phyloP scores from a whole-genome alignment of 352 stramenopile genomes.

The Plasmopara muralis region DNA sequence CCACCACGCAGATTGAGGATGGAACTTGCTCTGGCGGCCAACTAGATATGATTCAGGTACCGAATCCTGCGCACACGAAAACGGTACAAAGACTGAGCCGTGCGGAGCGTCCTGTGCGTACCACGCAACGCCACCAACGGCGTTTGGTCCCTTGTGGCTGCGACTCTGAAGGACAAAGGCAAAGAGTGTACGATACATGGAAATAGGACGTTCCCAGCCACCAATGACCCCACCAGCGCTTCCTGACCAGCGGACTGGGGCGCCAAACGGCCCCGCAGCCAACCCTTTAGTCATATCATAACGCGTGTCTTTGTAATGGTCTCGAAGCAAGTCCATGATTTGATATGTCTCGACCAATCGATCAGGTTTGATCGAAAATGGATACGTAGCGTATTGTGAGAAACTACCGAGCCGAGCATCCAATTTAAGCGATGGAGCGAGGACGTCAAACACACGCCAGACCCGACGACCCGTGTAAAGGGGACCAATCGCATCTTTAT shows the following conservation, averaged over 20 bases:
- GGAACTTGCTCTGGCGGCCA: conserved; percentile 64
- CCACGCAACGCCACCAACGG: conserved; percentile 51
- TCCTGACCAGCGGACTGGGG: conserved; percentile 77
- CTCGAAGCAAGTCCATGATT: conserved; percentile 79
- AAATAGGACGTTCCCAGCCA: conserved; percentile 87
- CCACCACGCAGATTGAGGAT: conserved; percentile 67
- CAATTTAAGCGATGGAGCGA: conserved; percentile 72
- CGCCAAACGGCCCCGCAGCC: conserved; percentile 86
- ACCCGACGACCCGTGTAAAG: conserved; percentile 79
- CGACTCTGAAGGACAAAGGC: conserved; percentile 71
- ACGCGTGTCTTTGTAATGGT: conserved; percentile 88
- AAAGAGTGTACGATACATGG: conserved; percentile 85
- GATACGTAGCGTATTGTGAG: conserved; percentile 72
- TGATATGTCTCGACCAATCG: conserved; percentile 43
- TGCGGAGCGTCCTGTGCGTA: conserved; percentile 61
- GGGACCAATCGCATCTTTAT: conserved; percentile 49
- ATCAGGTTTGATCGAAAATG: conserved; percentile 87
- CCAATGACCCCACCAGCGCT: conserved; percentile 43
- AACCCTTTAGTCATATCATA: conserved; percentile 86
- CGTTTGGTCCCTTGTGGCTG: conserved; percentile 24
- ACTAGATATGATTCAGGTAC: conserved; percentile 52
- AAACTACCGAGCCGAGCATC: conserved; percentile 54
- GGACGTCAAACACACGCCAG: conserved; percentile 83
- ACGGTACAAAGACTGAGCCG: conserved; percentile 69
- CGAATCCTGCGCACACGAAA: conserved; percentile 44